Conservation (phyloP, 1,284 basidiomycete species). For the Takashimella tepidaria region DNA sequence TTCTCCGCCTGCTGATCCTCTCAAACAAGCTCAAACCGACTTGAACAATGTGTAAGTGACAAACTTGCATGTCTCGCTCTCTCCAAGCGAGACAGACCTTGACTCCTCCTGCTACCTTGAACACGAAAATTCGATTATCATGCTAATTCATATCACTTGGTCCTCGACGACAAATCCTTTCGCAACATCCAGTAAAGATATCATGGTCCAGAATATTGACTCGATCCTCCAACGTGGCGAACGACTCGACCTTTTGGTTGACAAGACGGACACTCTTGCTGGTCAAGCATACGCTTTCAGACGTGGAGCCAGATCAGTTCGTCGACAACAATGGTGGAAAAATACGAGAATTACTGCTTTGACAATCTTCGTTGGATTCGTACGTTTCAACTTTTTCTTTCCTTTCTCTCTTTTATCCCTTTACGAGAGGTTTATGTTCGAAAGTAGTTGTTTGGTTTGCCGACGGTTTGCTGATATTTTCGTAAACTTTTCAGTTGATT, state of each 20-base stretch:
- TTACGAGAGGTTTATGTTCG: not conserved
- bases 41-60: conserved; percentile 66
- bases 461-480: conserved; percentile 12
- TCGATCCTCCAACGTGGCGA: conserved; percentile 86
- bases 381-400: conserved; percentile 49
- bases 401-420: conserved; percentile 6
- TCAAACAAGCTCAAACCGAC: conserved; percentile 82
- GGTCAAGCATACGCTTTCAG: conserved; percentile 94
- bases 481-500: conserved; percentile 54
- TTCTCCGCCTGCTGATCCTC: conserved; percentile 83
- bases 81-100: too few species aligned
- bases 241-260: conserved; percentile 89
- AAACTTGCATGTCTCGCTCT: not conserved
- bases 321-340: conserved; percentile 97
- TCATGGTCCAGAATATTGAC: conserved; percentile 96
- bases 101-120: too few species aligned
- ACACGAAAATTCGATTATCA: not conserved
- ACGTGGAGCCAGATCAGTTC: conserved; percentile 75
- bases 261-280: conserved; percentile 95
- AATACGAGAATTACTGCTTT: conserved; percentile 73
- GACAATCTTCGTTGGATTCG: conserved; percentile 66
- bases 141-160: not conserved
- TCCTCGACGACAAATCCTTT: not conserved
- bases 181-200: conserved; percentile 72
- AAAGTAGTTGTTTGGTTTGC: too few species aligned